phyloP scores from a whole-genome alignment of 2,329 filamentous ascomycete genomes.

The Pseudogymnoascus pannorum region DNA sequence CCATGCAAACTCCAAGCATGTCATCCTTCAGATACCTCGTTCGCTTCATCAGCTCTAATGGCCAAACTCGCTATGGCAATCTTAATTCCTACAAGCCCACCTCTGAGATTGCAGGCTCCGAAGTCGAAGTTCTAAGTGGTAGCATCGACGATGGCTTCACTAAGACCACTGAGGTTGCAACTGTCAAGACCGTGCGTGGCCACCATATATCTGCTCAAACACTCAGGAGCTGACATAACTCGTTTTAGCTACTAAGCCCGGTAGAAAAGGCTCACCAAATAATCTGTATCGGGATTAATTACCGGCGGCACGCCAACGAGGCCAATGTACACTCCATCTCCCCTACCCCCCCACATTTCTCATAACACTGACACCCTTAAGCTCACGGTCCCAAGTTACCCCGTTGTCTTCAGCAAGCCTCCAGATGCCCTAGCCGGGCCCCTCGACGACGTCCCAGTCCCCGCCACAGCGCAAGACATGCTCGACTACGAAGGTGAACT shows the following conservation, averaged over 20 bases:
- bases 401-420: slow-evolving; percentile 45
- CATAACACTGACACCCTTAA: not conserved
- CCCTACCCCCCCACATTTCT: not conserved
- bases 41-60: slow-evolving; percentile 31
- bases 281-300: slow-evolving; percentile 53
- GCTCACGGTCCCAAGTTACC: slow-evolving; percentile 37
- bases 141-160: slow-evolving; percentile 11
- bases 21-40: slow-evolving; percentile 22
- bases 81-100: slow-evolving; percentile 11
- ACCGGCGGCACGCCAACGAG: slow-evolving; percentile 41
- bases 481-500: slow-evolving; percentile 62
- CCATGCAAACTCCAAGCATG: not conserved
- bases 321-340: slow-evolving; percentile 12
- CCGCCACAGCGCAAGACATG: slow-evolving; percentile 41
- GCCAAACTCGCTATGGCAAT: slow-evolving; percentile 31
- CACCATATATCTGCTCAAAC: not conserved
- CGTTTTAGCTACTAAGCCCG: slow-evolving; percentile 14
- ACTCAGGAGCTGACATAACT: not conserved
- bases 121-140: slow-evolving; percentile 12
- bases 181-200: slow-evolving; percentile 12
- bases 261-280: slow-evolving; percentile 37
- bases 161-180: slow-evolving; percentile 9
- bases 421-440: slow-evolving; percentile 33
- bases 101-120: slow-evolving; percentile 12
- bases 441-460: slow-evolving; percentile 36